These are phyloP conservation scores for Solanum ahanhuiri DNA, from an alignment of 257 asterid genomes.

Conservation along the genomic window DNA sequence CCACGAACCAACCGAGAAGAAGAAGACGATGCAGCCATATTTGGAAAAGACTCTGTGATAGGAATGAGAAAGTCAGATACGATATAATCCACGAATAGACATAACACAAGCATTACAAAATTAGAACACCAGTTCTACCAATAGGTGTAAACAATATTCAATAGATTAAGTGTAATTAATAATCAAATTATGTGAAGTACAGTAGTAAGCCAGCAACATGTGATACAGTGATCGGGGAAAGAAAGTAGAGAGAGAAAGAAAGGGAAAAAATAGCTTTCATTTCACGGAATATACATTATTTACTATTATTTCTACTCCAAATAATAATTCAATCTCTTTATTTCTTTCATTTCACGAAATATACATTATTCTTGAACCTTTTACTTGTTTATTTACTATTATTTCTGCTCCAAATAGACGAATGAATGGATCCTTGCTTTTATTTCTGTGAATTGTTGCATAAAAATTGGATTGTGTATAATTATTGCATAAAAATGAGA, in stretches of 20 bases:
- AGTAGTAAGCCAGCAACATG: neutral
- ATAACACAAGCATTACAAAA: neutral
- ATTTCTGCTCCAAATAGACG: too few relatives aligned
- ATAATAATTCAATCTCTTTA: too few relatives aligned
- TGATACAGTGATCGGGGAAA: neutral
- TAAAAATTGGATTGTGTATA: too few relatives aligned
- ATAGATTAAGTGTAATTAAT: neutral
- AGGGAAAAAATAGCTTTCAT: too few relatives aligned
- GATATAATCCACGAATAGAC: neutral
- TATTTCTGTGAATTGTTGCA: too few relatives aligned
- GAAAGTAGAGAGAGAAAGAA: neutral
- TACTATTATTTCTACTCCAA: too few relatives aligned
- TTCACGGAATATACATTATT: too few relatives aligned
- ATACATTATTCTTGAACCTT: too few relatives aligned
- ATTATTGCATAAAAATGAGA: too few relatives aligned
- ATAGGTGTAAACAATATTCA: neutral
- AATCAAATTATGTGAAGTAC: neutral
- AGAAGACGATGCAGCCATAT: conserved; percentile 11
- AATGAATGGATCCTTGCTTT: too few relatives aligned
- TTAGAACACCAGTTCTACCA: neutral
- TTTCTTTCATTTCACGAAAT: too few relatives aligned
- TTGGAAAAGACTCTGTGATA: neutral
- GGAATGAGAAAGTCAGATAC: neutral
- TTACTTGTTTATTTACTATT: too few relatives aligned
- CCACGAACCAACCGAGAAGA: conserved; percentile 1